Base-by-base conservation (phyloP, 805 yeast species). In the Tetrapisispora taiwanensis region DNA sequence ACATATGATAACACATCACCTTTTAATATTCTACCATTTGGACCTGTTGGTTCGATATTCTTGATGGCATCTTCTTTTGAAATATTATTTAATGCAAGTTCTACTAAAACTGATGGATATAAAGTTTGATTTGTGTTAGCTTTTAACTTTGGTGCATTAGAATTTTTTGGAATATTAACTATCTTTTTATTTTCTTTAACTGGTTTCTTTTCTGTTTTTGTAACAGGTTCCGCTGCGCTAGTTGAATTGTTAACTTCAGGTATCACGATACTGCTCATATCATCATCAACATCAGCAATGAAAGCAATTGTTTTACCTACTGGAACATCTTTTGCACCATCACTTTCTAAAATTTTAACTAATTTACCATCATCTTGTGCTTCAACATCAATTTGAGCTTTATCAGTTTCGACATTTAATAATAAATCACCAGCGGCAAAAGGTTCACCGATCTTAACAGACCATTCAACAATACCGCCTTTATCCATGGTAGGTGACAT, bases 401-500 rank as follows among this genome's bases (percentile, higher is more conserved):
- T 84, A 59, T 84, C 94, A 13, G 94, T 84, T 58, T 84, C 94
- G n/a, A 84, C 84, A 56, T 84, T 92, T 34, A 84, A 60, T 30
- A 84, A 62, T 4, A 80, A 83, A 53, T 92, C 97, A 19, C 98
- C 98, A 7, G 94, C 75, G 28, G 69, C 58, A 65, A 83, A 90
- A 4, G 71, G 44, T 4, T 85, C 92, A 26, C 86, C 86, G 41
- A 74, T 81, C 62, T 88, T 80, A 56, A 80, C 72, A 61, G 86
- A 84, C 98, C 98, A 90, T 44, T 78, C 73, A 12, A 87, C 85
- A 51, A 90, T 75, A 6, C 95, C 96, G 34, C 98, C 98, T 60
- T 81, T 85, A 27, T 88, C 87, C 98, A 90, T 90, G 7, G 98
- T 90, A 36, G 98, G 98, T 5, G 97, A 89, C 96, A 90, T 86